Percentiles rank a stretch among this genome's conserved stretches.
Evolutionary conservation across 768 basidiomycete species (phyloP).

Genomic region (Boletus sp.): DNA sequence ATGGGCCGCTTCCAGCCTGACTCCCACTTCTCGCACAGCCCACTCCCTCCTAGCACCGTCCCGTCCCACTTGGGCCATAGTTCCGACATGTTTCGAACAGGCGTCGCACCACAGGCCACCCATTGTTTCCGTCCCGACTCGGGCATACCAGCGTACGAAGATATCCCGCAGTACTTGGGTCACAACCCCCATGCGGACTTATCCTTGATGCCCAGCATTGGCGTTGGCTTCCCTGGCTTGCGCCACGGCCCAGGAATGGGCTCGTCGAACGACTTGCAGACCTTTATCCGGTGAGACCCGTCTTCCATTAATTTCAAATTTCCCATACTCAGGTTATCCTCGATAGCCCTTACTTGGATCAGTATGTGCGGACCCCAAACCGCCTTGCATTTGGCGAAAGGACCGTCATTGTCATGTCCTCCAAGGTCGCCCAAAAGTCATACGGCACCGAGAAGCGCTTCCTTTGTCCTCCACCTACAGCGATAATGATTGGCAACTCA

Average conservation of each 20-base stretch:
- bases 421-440: conserved; percentile 94
- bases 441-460: conserved; percentile 97
- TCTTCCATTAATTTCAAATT: conserved; percentile 17
- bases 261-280: conserved; percentile 68
- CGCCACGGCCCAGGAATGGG: conserved; percentile 58
- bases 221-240: conserved; percentile 61
- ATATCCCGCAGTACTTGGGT: conserved; percentile 55
- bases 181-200: conserved; percentile 53
- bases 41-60: conserved; percentile 38
- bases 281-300: conserved; percentile 66
- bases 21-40: conserved; percentile 45
- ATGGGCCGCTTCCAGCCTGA: conserved; percentile 55
- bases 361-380: conserved; percentile 81
- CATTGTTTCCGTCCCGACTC: conserved; percentile 55
- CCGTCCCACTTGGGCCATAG: conserved; percentile 50
- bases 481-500: conserved; percentile 88
- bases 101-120: conserved; percentile 70
- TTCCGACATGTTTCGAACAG: conserved; percentile 54
- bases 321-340: conserved; percentile 10
- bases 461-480: conserved; percentile 91
- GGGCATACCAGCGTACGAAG: conserved; percentile 51
- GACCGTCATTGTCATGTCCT: conserved; percentile 96
- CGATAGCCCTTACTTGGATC: conserved; percentile 72
- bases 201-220: conserved; percentile 58
- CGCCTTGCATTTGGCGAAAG: conserved; percentile 89